These are phyloP conservation scores for Boletus pseudopeckii DNA, from an alignment of 768 basidiomycete species.

Conservation along the genomic window DNA sequence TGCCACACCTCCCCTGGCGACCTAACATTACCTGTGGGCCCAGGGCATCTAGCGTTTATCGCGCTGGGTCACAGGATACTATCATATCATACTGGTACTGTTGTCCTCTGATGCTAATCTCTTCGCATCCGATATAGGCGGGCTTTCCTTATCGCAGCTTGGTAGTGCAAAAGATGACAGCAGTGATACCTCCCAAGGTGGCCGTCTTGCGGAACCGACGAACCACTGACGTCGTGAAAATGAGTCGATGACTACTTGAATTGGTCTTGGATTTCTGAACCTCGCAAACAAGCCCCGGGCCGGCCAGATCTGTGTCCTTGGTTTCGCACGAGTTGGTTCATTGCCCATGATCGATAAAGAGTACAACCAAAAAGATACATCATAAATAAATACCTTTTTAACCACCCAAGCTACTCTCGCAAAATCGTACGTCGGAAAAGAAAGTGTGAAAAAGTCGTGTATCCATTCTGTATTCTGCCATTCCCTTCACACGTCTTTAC, in stretches of 20 bases:
- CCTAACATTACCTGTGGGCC: not conserved
- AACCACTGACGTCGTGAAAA: no score
- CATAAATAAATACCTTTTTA: constrained; percentile 7
- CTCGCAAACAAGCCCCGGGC: no score
- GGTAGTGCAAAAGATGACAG: not conserved
- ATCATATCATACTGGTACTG: not conserved
- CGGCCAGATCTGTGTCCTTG: no score
- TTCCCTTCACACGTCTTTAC: not conserved
- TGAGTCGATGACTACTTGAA: not conserved
- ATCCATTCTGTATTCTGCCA: not conserved
- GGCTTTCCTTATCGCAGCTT: not conserved
- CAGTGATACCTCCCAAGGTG: no score
- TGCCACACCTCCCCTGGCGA: no score
- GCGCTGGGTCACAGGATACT: not conserved
- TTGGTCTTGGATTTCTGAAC: not conserved
- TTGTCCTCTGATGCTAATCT: not conserved
- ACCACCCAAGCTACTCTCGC: not conserved
- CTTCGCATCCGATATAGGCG: not conserved
- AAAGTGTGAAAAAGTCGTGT: not conserved
- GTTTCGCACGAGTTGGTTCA: not conserved
- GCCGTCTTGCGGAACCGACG: no score
- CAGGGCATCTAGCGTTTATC: not conserved
- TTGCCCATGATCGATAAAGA: not conserved
- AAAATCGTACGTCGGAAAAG: not conserved
- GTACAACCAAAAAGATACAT: not conserved